Evolutionary conservation across 2,329 filamentous ascomycete genomes (phyloP), one percentile per base, ranked within the genome.

Genomic region (Cordyceps farinosa): DNA sequence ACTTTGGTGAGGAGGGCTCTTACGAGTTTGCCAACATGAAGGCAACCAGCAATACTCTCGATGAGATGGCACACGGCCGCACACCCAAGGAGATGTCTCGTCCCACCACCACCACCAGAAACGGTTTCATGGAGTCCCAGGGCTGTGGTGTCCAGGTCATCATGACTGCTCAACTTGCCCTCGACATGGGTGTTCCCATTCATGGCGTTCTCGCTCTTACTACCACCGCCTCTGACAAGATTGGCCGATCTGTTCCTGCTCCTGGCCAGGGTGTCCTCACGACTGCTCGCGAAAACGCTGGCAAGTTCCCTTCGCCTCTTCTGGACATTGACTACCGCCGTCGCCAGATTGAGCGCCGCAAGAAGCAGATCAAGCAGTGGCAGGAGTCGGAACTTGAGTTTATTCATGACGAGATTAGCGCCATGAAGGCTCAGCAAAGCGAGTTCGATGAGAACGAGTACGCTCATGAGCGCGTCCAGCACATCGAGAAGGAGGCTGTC

Each of bases 21-120:
- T 99, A 97, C 74, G 95, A 99, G 78, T 99, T 99, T 76, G 95
- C 95, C 82, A 99, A 99, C 83, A 99, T 99, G 95, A 96, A 97
- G 80, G 95, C 95, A 65, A 99, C 95, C 62, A 97, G 93, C 85
- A 99, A 98, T 74, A 93, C 94, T 32, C 90, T 97, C 66, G 93
- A 98, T 69, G 96, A 99, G 77, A 91, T 99, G 70, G 92, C 88
- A 10, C 95, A 98, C 72, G 95, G 95, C 54, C 91, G 95, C 68
- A 98, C 95, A 56, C 94, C 95, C 13, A 87, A 89, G 77, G 95
- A 99, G 79, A 99, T 99, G 95, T 99, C 96, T 38, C 90, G 95
- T 66, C 95, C 95, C 5, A 96, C 93, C 5, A 99, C 95, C 51
- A 99, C 95, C 3, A 99, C 95, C 66, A 87, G 95, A 78, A 95